A percentile compares a stretch with the other conserved stretches of the same genome.
Conservation (phyloP, 2,329 filamentous ascomycete species). For the Fusarium humuli region DNA sequence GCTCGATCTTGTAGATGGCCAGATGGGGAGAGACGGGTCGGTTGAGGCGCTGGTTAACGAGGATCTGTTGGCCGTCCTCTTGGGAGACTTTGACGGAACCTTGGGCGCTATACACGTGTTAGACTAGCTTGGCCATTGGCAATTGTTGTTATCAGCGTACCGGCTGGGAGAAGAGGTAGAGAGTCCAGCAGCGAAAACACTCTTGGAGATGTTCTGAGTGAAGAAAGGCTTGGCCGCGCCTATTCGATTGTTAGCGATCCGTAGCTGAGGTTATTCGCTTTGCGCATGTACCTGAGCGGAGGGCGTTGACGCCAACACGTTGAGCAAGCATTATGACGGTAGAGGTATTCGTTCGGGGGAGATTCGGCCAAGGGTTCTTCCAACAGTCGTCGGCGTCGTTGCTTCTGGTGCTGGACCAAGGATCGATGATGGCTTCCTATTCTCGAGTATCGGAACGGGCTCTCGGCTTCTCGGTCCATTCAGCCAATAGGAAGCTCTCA, state of each 20-base stretch:
- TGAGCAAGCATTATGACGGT: conserved; percentile 64
- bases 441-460: conserved; percentile 43
- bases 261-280: conserved; percentile 34
- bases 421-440: conserved; percentile 41
- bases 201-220: conserved; percentile 60
- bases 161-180: conserved; percentile 58
- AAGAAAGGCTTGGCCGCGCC: conserved; percentile 61
- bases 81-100: conserved; percentile 69
- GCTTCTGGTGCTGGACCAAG: conserved; percentile 15
- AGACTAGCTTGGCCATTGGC: background rate
- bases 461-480: conserved; percentile 59
- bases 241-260: conserved; percentile 27
- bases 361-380: conserved; percentile 33
- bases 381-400: conserved; percentile 40
- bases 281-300: conserved; percentile 64
- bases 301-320: conserved; percentile 67
- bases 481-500: conserved; percentile 54
- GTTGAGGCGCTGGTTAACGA: conserved; percentile 81
- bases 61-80: conserved; percentile 70
- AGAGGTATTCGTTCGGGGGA: conserved; percentile 2
- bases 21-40: conserved; percentile 90
- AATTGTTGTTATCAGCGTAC: conserved; percentile 51
- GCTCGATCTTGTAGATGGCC: conserved; percentile 84
- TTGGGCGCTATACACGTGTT: conserved; percentile 24
- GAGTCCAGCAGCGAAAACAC: conserved; percentile 57